Conservation (phyloP, 1,284 basidiomycete species). For the Leccinum solheimii region DNA sequence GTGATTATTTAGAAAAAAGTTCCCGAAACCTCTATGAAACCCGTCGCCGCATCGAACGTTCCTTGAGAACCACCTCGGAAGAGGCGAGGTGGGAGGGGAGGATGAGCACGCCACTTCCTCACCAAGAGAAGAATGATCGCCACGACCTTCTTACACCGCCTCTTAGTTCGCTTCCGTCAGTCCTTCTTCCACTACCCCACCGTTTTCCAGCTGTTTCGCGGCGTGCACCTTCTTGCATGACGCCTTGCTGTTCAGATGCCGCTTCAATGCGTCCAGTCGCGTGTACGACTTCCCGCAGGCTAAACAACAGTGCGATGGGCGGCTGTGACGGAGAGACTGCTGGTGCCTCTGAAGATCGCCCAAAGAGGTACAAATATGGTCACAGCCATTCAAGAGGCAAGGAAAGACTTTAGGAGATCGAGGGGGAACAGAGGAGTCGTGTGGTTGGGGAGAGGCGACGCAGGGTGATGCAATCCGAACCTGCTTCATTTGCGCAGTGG, state of each 20-base stretch:
- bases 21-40: neutral
- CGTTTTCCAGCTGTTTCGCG: conserved; percentile 10
- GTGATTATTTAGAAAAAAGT: neutral
- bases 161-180: conserved; percentile 17
- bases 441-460: conserved; percentile 2
- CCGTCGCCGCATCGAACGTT: neutral
- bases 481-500: conserved; percentile 20
- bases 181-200: conserved; percentile 11
- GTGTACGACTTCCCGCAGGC: conserved; percentile 33
- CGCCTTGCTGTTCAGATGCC: conserved; percentile 33
- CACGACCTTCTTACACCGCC: conserved; percentile 15
- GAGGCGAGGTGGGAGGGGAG: neutral
- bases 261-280: conserved; percentile 33
- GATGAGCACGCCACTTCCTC: conserved; percentile 22
- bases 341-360: conserved; percentile 32
- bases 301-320: conserved; percentile 24
- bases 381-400: conserved; percentile 26
- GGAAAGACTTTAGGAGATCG: conserved; percentile 21
- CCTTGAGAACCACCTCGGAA: neutral
- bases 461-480: conserved; percentile 20
- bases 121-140: conserved; percentile 1
- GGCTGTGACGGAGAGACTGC: conserved; percentile 31
- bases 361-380: conserved; percentile 30
- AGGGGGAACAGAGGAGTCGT: neutral
- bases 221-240: conserved; percentile 28